These are phyloP conservation scores for Wickerhamomyces bovis DNA, from an alignment of 805 yeast genomes.

Conservation along the genomic window DNA sequence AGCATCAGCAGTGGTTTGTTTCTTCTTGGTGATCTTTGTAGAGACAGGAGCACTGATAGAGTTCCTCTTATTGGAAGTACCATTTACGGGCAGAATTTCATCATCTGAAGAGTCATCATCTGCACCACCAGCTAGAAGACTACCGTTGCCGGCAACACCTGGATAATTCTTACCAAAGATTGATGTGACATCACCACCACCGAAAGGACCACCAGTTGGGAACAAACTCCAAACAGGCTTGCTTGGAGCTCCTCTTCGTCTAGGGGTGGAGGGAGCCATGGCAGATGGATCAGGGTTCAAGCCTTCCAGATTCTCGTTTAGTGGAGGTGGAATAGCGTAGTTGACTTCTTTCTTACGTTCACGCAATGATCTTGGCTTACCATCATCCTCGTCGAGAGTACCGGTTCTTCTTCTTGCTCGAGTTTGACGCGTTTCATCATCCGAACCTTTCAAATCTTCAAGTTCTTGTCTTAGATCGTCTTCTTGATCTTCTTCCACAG, in stretches of 20 bases:
- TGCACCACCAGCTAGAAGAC: slow-evolving; percentile 23
- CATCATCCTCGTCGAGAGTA: slow-evolving; percentile 11
- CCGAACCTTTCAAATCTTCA: slow-evolving; percentile 30
- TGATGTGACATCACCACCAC: slow-evolving; percentile 89
- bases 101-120: slow-evolving; percentile 64
- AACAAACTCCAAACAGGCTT: slow-evolving; percentile 65
- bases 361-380: slow-evolving; percentile 44
- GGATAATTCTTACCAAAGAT: slow-evolving; percentile 68
- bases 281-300: slow-evolving; percentile 4
- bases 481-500: slow-evolving; percentile 18
- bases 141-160: slow-evolving; percentile 12
- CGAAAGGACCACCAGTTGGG: slow-evolving; percentile 96
- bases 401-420: slow-evolving; percentile 2
- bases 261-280: slow-evolving; percentile 20
- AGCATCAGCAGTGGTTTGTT: slow-evolving; percentile 71
- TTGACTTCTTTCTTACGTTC: slow-evolving; percentile 71
- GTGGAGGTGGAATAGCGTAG: slow-evolving; percentile 80
- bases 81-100: slow-evolving; percentile 45
- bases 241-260: slow-evolving; percentile 32
- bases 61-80: slow-evolving; percentile 29
- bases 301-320: slow-evolving; percentile 33
- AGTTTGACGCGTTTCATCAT: slow-evolving; percentile 25
- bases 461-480: slow-evolving; percentile 55
- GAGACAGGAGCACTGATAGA: slow-evolving; percentile 27
- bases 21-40: slow-evolving; percentile 28